These are phyloP conservation scores for Xerocomus amazonicus DNA, from an alignment of 1,284 basidiomycete genomes.

Conservation along the genomic window DNA sequence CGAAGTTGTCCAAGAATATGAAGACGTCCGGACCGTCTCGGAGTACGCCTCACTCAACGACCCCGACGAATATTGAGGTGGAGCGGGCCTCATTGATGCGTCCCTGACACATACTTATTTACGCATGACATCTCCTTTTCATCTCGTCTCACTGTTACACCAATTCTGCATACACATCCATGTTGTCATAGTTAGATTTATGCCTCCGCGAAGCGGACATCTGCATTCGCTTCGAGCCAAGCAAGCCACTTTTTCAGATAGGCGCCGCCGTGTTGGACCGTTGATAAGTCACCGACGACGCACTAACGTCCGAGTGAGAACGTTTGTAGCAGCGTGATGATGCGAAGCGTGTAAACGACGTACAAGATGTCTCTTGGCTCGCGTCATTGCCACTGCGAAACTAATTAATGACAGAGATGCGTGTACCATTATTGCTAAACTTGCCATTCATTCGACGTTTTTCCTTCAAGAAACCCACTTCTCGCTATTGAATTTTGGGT, in stretches of 20 bases:
- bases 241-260: slow-evolving; percentile 87
- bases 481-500: slow-evolving; percentile 46
- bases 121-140: slow-evolving; percentile 2
- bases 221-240: slow-evolving; percentile 88
- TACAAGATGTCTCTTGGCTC: slow-evolving; percentile 86
- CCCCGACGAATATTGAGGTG: slow-evolving; percentile 60
- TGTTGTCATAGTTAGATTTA: not conserved
- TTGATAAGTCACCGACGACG: slow-evolving; percentile 87
- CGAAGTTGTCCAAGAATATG: slow-evolving; percentile 74
- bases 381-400: slow-evolving; percentile 83
- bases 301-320: slow-evolving; percentile 49
- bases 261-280: slow-evolving; percentile 75
- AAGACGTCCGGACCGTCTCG: slow-evolving; percentile 65
- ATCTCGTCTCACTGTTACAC: slow-evolving; percentile 5
- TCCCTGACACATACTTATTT: slow-evolving; percentile 10
- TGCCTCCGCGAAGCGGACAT: slow-evolving; percentile 76
- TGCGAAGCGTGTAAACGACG: slow-evolving; percentile 3
- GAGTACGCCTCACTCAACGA: slow-evolving; percentile 71
- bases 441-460: slow-evolving; percentile 84
- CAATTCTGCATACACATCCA: slow-evolving; percentile 3
- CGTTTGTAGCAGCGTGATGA: not conserved
- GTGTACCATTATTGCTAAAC: slow-evolving; percentile 16
- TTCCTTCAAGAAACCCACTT: slow-evolving; percentile 91
- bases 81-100: not conserved
- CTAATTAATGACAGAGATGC: not conserved